Evolutionary conservation across 2,329 filamentous ascomycete species (phyloP).

Genomic region (Verticillium tricorpus): DNA sequence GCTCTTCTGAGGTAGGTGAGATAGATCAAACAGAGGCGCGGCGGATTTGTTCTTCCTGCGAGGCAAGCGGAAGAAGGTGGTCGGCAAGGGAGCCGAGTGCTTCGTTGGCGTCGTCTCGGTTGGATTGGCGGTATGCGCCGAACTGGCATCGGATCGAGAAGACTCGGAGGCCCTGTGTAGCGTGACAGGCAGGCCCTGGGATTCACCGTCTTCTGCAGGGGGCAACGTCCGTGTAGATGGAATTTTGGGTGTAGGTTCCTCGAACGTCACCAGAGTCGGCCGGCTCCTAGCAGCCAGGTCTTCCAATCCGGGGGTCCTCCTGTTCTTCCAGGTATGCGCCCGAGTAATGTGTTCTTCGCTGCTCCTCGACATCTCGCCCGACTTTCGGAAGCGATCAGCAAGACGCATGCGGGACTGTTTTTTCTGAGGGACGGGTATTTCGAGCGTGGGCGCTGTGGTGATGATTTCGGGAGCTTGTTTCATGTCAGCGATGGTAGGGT

Average conservation of each 20-base stretch:
- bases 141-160: slow-evolving; percentile 83
- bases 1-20: slow-evolving; percentile 75
- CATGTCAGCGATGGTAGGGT: slow-evolving; percentile 2
- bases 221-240: background rate
- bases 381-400: slow-evolving; percentile 47
- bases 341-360: slow-evolving; percentile 10
- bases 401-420: slow-evolving; percentile 53
- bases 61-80: slow-evolving; percentile 75
- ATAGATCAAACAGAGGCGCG: slow-evolving; percentile 76
- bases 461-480: slow-evolving; percentile 68
- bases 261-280: slow-evolving; percentile 36
- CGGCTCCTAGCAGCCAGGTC: slow-evolving; percentile 20
- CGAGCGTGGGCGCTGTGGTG: slow-evolving; percentile 81
- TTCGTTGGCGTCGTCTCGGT: slow-evolving; percentile 52
- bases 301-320: slow-evolving; percentile 27
- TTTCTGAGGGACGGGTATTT: slow-evolving; percentile 49
- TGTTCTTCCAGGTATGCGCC: slow-evolving; percentile 28
- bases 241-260: slow-evolving; percentile 43
- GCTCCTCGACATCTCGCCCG: slow-evolving; percentile 40
- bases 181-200: slow-evolving; percentile 23
- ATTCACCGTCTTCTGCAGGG: background rate
- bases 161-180: slow-evolving; percentile 52
- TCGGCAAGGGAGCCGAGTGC: slow-evolving; percentile 48
- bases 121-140: slow-evolving; percentile 56
- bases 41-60: slow-evolving; percentile 72